Evolutionary conservation across 75 land plant genomes (phyloP).

Genomic region (Pinus tabuliformis): DNA sequence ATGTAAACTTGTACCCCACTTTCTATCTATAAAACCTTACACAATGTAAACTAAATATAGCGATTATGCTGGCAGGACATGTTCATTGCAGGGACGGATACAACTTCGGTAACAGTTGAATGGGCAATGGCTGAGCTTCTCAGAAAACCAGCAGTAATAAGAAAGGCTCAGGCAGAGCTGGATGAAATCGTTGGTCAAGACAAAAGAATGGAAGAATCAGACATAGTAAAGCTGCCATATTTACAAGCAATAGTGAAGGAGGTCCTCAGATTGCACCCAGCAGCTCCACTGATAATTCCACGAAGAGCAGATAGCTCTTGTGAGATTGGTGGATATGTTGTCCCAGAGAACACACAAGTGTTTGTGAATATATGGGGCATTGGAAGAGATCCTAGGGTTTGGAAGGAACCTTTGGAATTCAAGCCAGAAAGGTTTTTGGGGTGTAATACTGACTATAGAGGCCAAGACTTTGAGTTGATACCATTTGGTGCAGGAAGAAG

Average conservation of each 20-base stretch:
- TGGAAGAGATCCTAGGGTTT: slow-evolving; percentile 7
- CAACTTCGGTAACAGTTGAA: slow-evolving; percentile 16
- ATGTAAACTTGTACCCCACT: neutral
- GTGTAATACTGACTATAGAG: slow-evolving; percentile 4
- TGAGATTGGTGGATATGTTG: slow-evolving; percentile 2
- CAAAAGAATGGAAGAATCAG: slow-evolving; percentile 10
- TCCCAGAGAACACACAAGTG: slow-evolving; percentile 1
- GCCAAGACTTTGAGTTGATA: neutral
- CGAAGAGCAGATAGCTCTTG: neutral
- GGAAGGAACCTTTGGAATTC: slow-evolving; percentile 9
- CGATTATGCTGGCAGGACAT: neutral
- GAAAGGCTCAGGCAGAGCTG: slow-evolving; percentile 13
- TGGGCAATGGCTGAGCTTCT: slow-evolving; percentile 27
- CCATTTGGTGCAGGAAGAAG: slow-evolving; percentile 13
- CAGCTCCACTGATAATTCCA: slow-evolving; percentile 10
- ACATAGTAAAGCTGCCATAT: slow-evolving; percentile 19
- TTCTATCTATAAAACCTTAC: neutral
- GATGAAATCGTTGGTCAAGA: slow-evolving; percentile 5
- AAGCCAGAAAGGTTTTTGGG: slow-evolving; percentile 8
- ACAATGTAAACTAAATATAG: neutral
- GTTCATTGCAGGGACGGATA: slow-evolving; percentile 17
- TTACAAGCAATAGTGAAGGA: slow-evolving; percentile 10
- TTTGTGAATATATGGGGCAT: slow-evolving; percentile 15
- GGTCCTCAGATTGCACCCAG: slow-evolving; percentile 15
- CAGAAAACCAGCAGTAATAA: slow-evolving; percentile 2